Conservation (phyloP, 352 stramenopile species). For the Blastocystis sp. region DNA sequence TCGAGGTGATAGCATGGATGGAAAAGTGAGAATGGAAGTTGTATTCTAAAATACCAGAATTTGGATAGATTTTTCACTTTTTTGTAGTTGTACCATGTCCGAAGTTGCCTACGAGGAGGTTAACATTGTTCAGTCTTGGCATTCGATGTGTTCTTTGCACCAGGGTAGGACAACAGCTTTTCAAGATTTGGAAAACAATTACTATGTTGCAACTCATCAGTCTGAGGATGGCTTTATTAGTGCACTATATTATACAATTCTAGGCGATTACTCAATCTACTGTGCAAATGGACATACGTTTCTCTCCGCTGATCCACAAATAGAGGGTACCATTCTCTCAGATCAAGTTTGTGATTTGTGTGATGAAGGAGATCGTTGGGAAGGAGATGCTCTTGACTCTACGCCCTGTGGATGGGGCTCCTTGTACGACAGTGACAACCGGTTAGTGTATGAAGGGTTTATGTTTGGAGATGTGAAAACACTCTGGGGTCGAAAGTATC, state of each 20-base stretch:
- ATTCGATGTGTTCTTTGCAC: neutral
- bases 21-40: neutral
- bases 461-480: neutral
- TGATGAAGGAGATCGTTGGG: slow-evolving; percentile 7
- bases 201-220: neutral
- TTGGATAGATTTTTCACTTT: neutral
- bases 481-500: neutral
- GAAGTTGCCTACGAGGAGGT: neutral
- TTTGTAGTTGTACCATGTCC: neutral
- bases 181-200: neutral
- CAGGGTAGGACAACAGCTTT: neutral
- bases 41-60: neutral
- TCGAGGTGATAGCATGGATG: neutral
- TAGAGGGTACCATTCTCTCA: neutral
- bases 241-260: neutral
- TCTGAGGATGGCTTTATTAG: neutral
- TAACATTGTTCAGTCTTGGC: neutral
- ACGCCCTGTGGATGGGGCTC: neutral
- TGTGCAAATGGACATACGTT: neutral
- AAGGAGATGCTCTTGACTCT: neutral
- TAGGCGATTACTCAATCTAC: neutral
- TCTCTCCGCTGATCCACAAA: neutral
- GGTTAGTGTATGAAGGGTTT: slow-evolving; percentile 6
- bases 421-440: neutral
- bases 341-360: neutral